Conservation (phyloP, 148 eudicot genomes). For the Persicaria tinctoria region DNA sequence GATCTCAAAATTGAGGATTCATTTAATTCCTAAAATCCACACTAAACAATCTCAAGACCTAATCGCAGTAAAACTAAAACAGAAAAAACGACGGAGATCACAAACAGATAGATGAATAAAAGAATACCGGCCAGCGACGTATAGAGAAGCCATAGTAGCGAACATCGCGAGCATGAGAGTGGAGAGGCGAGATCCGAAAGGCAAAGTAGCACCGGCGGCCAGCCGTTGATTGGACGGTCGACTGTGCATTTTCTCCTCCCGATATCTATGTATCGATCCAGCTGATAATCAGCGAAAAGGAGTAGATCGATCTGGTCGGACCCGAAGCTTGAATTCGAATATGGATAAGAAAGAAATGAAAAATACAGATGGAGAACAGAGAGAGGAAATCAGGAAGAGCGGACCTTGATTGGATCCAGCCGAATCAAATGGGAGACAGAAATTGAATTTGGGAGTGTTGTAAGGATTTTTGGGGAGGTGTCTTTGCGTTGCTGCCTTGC, state of each 20-base stretch:
- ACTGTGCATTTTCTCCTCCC: constrained; percentile 35
- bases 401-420: background rate
- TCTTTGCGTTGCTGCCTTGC: background rate
- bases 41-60: background rate
- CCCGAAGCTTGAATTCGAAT: background rate
- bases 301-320: constrained; percentile 8
- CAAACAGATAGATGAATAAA: background rate
- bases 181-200: constrained; percentile 37
- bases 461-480: background rate
- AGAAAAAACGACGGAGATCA: background rate
- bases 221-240: constrained; percentile 45
- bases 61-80: background rate
- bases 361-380: background rate
- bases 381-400: background rate
- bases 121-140: constrained; percentile 60
- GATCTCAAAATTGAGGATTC: constrained; percentile 9
- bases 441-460: background rate
- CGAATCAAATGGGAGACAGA: background rate
- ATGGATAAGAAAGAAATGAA: background rate
- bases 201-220: constrained; percentile 21
- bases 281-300: background rate
- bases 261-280: background rate
- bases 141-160: constrained; percentile 71
- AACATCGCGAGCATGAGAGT: constrained; percentile 55
- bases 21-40: background rate